phyloP scores from a whole-genome alignment of 1,284 basidiomycete genomes.

The Mycena citricolor region DNA sequence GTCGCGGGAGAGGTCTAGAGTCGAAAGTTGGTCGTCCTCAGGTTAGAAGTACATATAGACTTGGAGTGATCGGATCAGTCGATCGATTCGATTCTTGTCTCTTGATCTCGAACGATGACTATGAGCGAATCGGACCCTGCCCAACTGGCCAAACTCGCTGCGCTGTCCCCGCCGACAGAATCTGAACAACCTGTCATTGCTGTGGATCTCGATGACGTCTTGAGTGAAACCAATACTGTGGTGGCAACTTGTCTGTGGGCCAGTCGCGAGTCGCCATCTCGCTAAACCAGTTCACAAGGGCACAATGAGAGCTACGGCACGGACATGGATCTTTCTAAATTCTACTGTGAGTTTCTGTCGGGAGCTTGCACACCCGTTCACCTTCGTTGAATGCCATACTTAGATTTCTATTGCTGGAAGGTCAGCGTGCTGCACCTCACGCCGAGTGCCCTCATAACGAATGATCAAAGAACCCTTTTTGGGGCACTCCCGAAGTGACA shows the following conservation, averaged over 20 bases:
- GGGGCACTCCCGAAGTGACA: constrained; percentile 68
- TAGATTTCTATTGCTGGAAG: constrained; percentile 72
- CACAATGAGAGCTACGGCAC: constrained; percentile 69
- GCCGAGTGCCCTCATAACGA: constrained; percentile 2
- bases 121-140: too few relatives aligned
- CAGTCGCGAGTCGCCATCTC: background rate
- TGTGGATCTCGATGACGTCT: constrained; percentile 77
- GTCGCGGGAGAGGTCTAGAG: too few relatives aligned
- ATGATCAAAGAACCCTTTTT: constrained; percentile 55
- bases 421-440: constrained; percentile 28
- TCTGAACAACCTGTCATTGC: constrained; percentile 53
- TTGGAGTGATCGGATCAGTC: too few relatives aligned
- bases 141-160: constrained; percentile 15
- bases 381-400: constrained; percentile 4
- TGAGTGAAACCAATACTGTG: constrained; percentile 65
- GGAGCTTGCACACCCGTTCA: constrained; percentile 9
- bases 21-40: too few relatives aligned
- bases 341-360: constrained; percentile 52
- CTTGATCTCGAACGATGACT: too few relatives aligned
- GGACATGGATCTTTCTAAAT: constrained; percentile 46
- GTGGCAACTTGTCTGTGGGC: constrained; percentile 62
- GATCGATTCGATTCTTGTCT: too few relatives aligned
- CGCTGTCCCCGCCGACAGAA: constrained; percentile 18
- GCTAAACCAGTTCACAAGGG: constrained; percentile 52
- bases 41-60: too few relatives aligned